phyloP scores from a whole-genome alignment of 305 asterid genomes.

The Solanum chacoense region DNA sequence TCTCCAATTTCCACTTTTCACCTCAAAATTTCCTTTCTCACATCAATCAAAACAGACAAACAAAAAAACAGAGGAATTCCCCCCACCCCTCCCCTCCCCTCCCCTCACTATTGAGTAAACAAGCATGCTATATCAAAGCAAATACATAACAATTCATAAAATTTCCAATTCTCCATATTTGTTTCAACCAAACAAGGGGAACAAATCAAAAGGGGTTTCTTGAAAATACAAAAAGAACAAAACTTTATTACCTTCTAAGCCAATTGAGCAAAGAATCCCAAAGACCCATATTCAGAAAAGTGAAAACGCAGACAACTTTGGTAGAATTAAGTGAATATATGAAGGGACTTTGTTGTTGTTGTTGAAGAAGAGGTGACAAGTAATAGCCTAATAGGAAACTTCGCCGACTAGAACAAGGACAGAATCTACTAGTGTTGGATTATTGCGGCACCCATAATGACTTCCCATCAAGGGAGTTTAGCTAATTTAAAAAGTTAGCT shows the following conservation, averaged over 20 bases:
- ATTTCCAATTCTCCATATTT: background rate
- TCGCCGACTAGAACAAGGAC: constrained; percentile 31
- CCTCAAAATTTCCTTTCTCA: background rate
- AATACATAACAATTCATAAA: background rate
- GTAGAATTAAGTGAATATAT: background rate
- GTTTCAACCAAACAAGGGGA: background rate
- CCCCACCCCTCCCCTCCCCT: background rate
- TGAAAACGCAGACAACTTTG: background rate
- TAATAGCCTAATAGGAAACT: constrained; percentile 11
- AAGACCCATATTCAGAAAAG: constrained; percentile 44
- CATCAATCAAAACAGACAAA: background rate
- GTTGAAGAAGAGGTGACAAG: background rate
- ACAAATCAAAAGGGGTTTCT: background rate
- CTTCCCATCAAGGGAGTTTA: background rate
- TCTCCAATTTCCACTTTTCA: background rate
- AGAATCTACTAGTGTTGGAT: background rate
- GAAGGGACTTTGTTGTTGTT: background rate
- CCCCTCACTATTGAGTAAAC: background rate
- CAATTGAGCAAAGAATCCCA: constrained; percentile 78
- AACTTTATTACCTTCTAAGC: constrained; percentile 56
- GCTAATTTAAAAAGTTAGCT: background rate
- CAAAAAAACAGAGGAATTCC: background rate
- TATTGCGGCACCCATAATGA: background rate
- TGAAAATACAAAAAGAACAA: background rate
- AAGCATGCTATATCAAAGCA: background rate